Percentiles rank a stretch among this genome's conserved stretches.
These are phyloP conservation scores for Aspergillus pseudonomiae DNA, from an alignment of 2,329 filamentous ascomycete genomes.

Conservation along the genomic window DNA sequence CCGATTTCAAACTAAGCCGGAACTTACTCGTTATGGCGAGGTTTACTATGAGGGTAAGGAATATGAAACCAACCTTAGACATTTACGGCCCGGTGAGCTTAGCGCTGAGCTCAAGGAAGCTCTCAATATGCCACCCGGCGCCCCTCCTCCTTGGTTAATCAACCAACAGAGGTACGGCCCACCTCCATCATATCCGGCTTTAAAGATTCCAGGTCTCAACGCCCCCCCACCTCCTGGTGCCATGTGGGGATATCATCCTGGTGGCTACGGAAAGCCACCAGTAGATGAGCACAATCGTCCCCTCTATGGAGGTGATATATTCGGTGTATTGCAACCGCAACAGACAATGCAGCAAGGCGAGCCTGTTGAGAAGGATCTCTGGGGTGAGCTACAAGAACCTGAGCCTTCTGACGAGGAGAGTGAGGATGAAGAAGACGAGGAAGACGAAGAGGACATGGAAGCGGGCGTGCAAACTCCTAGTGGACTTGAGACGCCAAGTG, in stretches of 20 bases:
- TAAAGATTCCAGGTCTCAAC: constrained; percentile 93
- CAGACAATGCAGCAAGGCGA: constrained; percentile 69
- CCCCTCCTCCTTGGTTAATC: constrained; percentile 94
- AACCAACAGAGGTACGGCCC: constrained; percentile 94
- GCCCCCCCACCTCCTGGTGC: constrained; percentile 87
- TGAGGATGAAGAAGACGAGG: constrained; percentile 72
- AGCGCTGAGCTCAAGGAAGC: constrained; percentile 90
- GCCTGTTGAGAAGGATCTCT: constrained; percentile 81
- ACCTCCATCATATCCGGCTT: constrained; percentile 90
- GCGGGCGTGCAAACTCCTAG: constrained; percentile 66
- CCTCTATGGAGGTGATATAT: constrained; percentile 91
- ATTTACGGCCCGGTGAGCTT: constrained; percentile 86
- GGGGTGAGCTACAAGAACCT: constrained; percentile 86
- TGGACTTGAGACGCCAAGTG: constrained; percentile 78
- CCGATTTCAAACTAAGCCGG: constrained; percentile 93
- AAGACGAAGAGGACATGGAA: constrained; percentile 54
- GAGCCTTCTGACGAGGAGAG: constrained; percentile 70
- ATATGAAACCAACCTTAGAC: constrained; percentile 89
- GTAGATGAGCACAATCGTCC: constrained; percentile 91
- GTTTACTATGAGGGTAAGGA: constrained; percentile 99
- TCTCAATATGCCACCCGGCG: constrained; percentile 87
- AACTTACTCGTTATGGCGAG: constrained; percentile 90
- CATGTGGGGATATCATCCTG: constrained; percentile 92
- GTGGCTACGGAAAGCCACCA: constrained; percentile 94
- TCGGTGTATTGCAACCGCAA: constrained; percentile 71